These are phyloP conservation scores for Trametes maxima DNA, from an alignment of 768 basidiomycete genomes.

Conservation along the genomic window DNA sequence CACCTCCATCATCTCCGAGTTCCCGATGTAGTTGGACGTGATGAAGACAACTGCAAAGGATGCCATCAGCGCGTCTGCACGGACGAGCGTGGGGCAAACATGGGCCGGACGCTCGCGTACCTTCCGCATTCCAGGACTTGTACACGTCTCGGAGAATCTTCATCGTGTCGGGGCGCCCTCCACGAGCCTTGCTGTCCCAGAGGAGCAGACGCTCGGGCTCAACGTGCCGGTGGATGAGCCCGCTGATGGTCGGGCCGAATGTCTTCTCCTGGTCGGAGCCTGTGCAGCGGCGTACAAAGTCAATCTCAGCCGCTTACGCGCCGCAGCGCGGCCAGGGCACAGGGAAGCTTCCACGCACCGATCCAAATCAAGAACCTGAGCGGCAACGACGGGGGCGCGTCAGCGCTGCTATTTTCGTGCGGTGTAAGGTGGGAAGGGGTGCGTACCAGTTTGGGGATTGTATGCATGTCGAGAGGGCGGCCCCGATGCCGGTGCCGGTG, in stretches of 20 bases:
- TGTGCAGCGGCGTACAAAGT: slow-evolving; percentile 29
- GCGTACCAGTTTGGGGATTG: slow-evolving; percentile 71
- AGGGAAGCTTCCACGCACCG: slow-evolving; percentile 38
- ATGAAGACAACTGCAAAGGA: slow-evolving; percentile 62
- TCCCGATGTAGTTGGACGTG: slow-evolving; percentile 81
- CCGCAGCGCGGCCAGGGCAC: background rate
- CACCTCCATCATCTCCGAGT: slow-evolving; percentile 81
- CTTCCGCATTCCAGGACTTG: slow-evolving; percentile 71
- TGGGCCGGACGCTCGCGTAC: slow-evolving; percentile 20
- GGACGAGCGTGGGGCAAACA: background rate
- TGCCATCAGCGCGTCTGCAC: slow-evolving; percentile 3
- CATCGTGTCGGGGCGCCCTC: slow-evolving; percentile 78
- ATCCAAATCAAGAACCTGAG: slow-evolving; percentile 81
- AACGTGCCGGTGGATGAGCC: slow-evolving; percentile 69
- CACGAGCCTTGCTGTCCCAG: slow-evolving; percentile 77
- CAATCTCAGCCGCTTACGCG: slow-evolving; percentile 21
- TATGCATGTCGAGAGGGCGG: slow-evolving; percentile 77
- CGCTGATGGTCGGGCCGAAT: slow-evolving; percentile 78
- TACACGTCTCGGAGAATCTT: slow-evolving; percentile 73
- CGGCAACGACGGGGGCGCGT: slow-evolving; percentile 2
- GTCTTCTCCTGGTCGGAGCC: slow-evolving; percentile 85
- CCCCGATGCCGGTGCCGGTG: slow-evolving; percentile 81
- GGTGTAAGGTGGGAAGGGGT: slow-evolving; percentile 3
- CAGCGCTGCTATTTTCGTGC: background rate
- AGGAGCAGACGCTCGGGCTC: slow-evolving; percentile 73